phyloP scores from a whole-genome alignment of 371 early-diverging fungal genomes.

The Funneliformis caledonium region DNA sequence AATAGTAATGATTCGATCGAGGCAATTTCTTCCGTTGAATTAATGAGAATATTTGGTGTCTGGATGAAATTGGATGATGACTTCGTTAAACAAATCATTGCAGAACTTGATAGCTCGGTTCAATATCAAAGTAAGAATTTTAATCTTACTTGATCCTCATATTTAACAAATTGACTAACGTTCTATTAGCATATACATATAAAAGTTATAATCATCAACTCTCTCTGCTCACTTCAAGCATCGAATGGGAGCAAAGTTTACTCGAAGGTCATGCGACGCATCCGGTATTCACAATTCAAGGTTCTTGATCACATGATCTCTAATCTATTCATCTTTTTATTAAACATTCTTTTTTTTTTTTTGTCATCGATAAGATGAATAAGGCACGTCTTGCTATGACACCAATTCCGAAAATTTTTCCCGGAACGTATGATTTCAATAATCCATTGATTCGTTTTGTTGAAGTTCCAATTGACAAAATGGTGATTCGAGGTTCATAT shows the following conservation, averaged over 20 bases:
- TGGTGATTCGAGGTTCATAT: conserved; percentile 60
- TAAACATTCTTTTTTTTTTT: neutral
- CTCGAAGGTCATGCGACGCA: conserved; percentile 82
- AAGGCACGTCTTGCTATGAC: conserved; percentile 66
- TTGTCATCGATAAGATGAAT: conserved; percentile 55
- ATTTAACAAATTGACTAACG: neutral
- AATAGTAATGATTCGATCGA: neutral
- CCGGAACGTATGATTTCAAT: conserved; percentile 54
- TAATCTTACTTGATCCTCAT: neutral
- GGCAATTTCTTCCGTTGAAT: conserved; percentile 36
- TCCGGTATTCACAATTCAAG: conserved; percentile 56
- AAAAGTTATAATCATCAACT: conserved; percentile 57
- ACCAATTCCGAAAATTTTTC: conserved; percentile 56
- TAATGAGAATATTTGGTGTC: conserved; percentile 49
- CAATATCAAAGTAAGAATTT: conserved; percentile 40
- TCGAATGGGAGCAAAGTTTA: conserved; percentile 78
- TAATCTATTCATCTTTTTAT: neutral
- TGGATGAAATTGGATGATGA: conserved; percentile 46
- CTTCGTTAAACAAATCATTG: conserved; percentile 42
- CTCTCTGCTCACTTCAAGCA: conserved; percentile 51
- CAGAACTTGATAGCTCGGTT: conserved; percentile 55
- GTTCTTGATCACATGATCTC: neutral
- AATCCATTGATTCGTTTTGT: conserved; percentile 56
- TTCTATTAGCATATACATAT: conserved; percentile 53
- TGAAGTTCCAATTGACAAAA: conserved; percentile 54